These are phyloP conservation scores for Phytophthora pinifolia DNA, from an alignment of 352 stramenopile species.

Conservation along the genomic window DNA sequence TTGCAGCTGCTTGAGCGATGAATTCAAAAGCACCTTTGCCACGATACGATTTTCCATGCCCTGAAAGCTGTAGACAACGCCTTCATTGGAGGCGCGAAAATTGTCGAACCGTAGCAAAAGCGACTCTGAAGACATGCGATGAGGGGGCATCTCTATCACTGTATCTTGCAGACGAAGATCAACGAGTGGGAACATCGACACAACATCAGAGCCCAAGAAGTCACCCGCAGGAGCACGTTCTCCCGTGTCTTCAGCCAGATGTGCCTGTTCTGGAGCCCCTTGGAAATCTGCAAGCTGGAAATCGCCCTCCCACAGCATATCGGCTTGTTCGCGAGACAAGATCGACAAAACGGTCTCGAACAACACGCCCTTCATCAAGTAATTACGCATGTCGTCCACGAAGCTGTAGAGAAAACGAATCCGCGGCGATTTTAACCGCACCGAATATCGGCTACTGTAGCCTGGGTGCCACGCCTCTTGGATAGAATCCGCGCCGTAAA, in stretches of 20 bases:
- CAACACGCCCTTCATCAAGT: constrained; percentile 69
- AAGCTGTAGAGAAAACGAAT: constrained; percentile 86
- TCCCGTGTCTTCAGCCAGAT: constrained; percentile 16
- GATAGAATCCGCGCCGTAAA: constrained; percentile 75
- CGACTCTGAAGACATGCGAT: constrained; percentile 77
- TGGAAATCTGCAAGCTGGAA: constrained; percentile 55
- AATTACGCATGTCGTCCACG: constrained; percentile 73
- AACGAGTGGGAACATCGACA: constrained; percentile 82
- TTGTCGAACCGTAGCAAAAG: constrained; percentile 71
- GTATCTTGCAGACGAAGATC: constrained; percentile 71
- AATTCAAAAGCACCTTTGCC: constrained; percentile 84
- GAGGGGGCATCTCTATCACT: constrained; percentile 73
- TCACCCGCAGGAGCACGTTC: constrained; percentile 9
- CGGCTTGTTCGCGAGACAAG: constrained; percentile 58
- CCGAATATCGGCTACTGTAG: constrained; percentile 70
- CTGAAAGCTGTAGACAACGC: constrained; percentile 54
- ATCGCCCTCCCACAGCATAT: constrained; percentile 75
- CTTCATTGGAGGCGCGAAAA: constrained; percentile 68
- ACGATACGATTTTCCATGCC: constrained; percentile 77
- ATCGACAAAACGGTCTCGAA: constrained; percentile 60
- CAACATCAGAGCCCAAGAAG: constrained; percentile 66
- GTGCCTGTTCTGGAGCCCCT: constrained; percentile 10
- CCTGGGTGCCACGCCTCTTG: constrained; percentile 83
- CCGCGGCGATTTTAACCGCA: constrained; percentile 74
- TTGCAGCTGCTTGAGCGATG: constrained; percentile 71